Conservation (phyloP, 75 land plant species). For the Ceratopteris richardii region DNA sequence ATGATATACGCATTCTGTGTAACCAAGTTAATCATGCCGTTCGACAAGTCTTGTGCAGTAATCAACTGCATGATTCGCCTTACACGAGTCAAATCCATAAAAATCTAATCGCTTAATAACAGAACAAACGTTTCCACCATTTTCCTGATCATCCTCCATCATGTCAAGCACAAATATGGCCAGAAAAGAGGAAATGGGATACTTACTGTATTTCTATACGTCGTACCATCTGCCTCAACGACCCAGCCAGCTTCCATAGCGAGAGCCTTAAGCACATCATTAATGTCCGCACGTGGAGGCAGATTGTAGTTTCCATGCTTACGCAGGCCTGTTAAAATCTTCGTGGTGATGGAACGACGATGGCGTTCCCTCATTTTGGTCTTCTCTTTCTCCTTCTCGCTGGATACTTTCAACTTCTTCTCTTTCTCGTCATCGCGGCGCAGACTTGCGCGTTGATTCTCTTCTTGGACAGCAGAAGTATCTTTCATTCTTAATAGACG, state of each 20-base stretch:
- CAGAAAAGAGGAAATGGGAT: no score
- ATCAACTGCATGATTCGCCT: no score
- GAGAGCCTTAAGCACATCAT: slow-evolving; percentile 80
- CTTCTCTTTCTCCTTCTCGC: slow-evolving; percentile 76
- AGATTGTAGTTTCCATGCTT: slow-evolving; percentile 84
- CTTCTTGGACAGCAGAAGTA: no score
- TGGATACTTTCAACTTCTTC: neutral
- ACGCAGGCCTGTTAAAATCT: slow-evolving; percentile 75
- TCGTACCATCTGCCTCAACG: slow-evolving; percentile 82
- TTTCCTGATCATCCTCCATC: no score
- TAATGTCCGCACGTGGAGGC: slow-evolving; percentile 88
- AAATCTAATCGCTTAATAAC: no score
- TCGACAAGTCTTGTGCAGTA: no score
- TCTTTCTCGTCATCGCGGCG: slow-evolving; percentile 1
- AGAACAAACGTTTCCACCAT: no score
- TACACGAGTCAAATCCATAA: no score
- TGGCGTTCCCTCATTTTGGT: slow-evolving; percentile 87
- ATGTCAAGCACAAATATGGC: no score
- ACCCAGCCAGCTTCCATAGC: slow-evolving; percentile 87
- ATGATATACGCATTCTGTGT: no score
- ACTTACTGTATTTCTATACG: slow-evolving; percentile 24
- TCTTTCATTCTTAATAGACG: no score
- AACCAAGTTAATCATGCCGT: no score
- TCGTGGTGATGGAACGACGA: slow-evolving; percentile 79
- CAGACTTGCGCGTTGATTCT: neutral